phyloP scores from a whole-genome alignment of 2,329 filamentous ascomycete genomes.

The Microthyrium microscopicum region DNA sequence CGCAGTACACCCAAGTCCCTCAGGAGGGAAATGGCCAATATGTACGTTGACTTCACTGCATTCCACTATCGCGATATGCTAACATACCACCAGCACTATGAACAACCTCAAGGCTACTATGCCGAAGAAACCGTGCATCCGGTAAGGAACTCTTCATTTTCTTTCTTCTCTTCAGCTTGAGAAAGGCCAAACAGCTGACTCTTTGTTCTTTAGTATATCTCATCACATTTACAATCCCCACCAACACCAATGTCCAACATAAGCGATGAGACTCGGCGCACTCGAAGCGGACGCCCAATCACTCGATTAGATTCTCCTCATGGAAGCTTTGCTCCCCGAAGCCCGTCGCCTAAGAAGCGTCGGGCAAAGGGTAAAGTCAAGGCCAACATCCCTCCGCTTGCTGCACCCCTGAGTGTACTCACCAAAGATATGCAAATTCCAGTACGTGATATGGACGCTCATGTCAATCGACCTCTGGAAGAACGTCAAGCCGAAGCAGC shows the following conservation, averaged over 20 bases:
- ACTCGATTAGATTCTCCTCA: conserved; percentile 19
- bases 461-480: conserved; percentile 56
- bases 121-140: too few relatives aligned
- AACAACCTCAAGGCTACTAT: too few relatives aligned
- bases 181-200: too few relatives aligned
- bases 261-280: conserved; percentile 23
- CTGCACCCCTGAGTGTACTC: conserved; percentile 52
- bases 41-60: too few relatives aligned
- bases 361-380: conserved; percentile 27
- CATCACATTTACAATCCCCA: conserved; percentile 16
- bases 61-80: too few relatives aligned
- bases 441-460: conserved; percentile 62
- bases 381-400: conserved; percentile 37
- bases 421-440: conserved; percentile 47
- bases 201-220: too few relatives aligned
- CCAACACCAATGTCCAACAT: conserved; percentile 27
- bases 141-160: too few relatives aligned
- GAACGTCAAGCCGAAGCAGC: conserved; percentile 51
- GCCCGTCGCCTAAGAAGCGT: conserved; percentile 25
- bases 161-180: too few relatives aligned
- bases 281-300: conserved; percentile 21
- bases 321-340: conserved; percentile 13
- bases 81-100: too few relatives aligned
- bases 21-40: too few relatives aligned
- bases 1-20: too few relatives aligned